These are phyloP conservation scores for Aureobasidium sp. DNA, from an alignment of 2,329 filamentous ascomycete species.

Conservation along the genomic window DNA sequence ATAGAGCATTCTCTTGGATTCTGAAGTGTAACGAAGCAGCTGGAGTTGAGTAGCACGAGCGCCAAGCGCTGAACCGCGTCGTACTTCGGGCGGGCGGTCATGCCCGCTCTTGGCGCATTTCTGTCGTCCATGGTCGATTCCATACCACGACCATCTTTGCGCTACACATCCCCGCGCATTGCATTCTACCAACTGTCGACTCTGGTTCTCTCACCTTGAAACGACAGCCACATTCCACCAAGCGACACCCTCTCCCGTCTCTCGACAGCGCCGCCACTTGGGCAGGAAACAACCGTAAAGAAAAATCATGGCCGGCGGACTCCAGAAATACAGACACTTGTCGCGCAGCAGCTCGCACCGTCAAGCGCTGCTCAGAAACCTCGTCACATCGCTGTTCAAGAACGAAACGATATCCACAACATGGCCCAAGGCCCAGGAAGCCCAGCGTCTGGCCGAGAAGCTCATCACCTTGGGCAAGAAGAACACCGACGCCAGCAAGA, in stretches of 20 bases:
- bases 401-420: slow-evolving; percentile 93
- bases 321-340: slow-evolving; percentile 82
- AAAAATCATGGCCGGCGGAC: slow-evolving; percentile 69
- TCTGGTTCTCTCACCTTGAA: neutral
- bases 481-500: slow-evolving; percentile 74
- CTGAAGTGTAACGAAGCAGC: too few relatives aligned
- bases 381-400: slow-evolving; percentile 89
- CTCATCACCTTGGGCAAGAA: slow-evolving; percentile 89
- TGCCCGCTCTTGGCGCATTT: slow-evolving; percentile 2
- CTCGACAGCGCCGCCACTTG: neutral
- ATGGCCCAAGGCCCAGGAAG: slow-evolving; percentile 95
- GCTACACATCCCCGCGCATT: neutral
- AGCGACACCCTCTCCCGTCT: neutral
- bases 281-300: neutral
- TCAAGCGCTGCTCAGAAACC: slow-evolving; percentile 86
- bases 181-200: neutral
- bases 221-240: too few relatives aligned
- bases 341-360: slow-evolving; percentile 80
- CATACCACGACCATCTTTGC: neutral
- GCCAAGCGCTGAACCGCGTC: too few relatives aligned
- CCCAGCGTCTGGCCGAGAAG: slow-evolving; percentile 88
- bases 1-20: too few relatives aligned
- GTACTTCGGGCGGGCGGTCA: too few relatives aligned
- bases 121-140: neutral
- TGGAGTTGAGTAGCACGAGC: too few relatives aligned